Evolutionary conservation across 2,329 filamentous ascomycete species (phyloP).

Genomic region (Lithohypha guttulata): DNA sequence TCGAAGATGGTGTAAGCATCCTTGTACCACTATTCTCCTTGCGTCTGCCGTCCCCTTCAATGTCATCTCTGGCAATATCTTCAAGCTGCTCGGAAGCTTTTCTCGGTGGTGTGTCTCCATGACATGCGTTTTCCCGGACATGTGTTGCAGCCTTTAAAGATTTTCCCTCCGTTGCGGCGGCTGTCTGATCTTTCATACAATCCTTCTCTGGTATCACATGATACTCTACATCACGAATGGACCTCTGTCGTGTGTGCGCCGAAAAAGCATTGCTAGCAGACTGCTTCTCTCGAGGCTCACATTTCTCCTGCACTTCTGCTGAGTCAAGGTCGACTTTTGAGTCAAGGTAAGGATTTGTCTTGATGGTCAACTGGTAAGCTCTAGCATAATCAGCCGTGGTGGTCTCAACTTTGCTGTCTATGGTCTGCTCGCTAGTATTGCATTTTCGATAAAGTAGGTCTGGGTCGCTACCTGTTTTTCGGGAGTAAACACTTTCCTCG

Average conservation of each 20-base stretch:
- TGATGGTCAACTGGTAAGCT: background rate
- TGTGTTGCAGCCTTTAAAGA: slow-evolving; percentile 4
- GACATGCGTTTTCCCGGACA: slow-evolving; percentile 30
- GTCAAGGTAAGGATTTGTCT: slow-evolving; percentile 4
- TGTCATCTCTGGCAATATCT: background rate
- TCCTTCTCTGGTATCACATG: background rate
- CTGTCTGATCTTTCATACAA: background rate
- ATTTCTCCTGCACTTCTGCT: background rate
- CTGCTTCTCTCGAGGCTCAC: background rate
- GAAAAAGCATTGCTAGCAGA: background rate
- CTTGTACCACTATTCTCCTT: background rate
- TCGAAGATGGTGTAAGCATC: background rate
- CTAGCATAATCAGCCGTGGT: too few relatives aligned
- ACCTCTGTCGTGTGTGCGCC: background rate
- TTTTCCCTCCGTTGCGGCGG: background rate
- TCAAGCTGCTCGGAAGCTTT: background rate
- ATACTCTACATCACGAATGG: background rate
- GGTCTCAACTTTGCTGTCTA: background rate
- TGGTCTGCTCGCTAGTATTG: background rate
- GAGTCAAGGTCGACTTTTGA: background rate
- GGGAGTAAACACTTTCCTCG: slow-evolving; percentile 36
- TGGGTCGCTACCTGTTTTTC: slow-evolving; percentile 29
- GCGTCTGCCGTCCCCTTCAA: slow-evolving; percentile 4
- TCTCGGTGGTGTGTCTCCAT: slow-evolving; percentile 14
- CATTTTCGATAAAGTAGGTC: slow-evolving; percentile 11